Evolutionary conservation across 1,284 basidiomycete species (phyloP).

Genomic region (Fistulinella staudtii): DNA sequence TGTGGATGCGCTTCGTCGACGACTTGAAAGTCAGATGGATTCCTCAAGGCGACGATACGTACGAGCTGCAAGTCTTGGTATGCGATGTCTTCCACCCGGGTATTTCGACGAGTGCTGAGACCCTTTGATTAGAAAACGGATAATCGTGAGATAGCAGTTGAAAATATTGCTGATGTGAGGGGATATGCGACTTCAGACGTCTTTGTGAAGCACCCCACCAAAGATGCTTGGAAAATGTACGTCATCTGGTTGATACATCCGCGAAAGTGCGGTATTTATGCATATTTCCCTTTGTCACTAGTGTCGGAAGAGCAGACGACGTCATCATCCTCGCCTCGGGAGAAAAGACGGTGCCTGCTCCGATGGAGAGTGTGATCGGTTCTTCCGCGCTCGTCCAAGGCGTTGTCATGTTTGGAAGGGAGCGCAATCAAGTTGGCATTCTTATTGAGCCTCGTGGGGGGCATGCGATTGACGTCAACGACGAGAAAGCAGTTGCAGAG

Average conservation of each 20-base stretch:
- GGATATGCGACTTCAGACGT: constrained; percentile 31
- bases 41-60: constrained; percentile 29
- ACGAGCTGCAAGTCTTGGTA: constrained; percentile 34
- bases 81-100: not conserved
- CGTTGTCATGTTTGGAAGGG: constrained; percentile 40
- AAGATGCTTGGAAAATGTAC: constrained; percentile 28
- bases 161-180: constrained; percentile 29
- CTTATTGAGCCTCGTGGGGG: constrained; percentile 35
- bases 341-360: constrained; percentile 32
- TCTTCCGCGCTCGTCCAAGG: constrained; percentile 26
- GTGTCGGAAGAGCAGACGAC: constrained; percentile 27
- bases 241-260: not conserved
- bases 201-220: constrained; percentile 30
- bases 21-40: constrained; percentile 24
- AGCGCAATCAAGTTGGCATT: constrained; percentile 37
- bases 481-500: constrained; percentile 27
- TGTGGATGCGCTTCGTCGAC: constrained; percentile 25
- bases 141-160: constrained; percentile 18
- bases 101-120: no score
- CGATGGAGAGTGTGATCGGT: constrained; percentile 27
- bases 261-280: not conserved
- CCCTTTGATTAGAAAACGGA: no score
- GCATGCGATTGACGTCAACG: constrained; percentile 26
- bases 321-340: constrained; percentile 29
- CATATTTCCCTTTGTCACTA: not conserved